Evolutionary conservation across 352 stramenopile genomes (phyloP), one percentile per base, ranked within the genome.

Genomic region (Phytophthora lateralis): DNA sequence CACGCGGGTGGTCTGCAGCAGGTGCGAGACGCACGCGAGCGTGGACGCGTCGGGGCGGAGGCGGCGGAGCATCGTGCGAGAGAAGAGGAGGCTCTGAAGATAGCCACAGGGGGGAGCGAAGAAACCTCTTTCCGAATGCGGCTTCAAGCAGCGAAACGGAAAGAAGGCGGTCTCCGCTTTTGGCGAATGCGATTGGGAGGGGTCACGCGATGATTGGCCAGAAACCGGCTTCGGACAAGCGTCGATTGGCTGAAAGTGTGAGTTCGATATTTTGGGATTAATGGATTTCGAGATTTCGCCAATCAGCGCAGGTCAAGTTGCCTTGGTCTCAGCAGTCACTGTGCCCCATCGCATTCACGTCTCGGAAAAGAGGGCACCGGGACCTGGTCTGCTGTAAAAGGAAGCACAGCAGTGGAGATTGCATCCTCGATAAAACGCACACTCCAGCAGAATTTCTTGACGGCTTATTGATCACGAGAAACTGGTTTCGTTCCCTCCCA

Each of bases 71-170:
- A 76, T 76, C 51, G 45, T n/a, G 26, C 4, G 34, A 26, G 30
- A 29, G 11, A 15, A 42, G 32, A 7, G 30, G 43, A 43, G 17
- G 20, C 32, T 41, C 9, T 38, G 20, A 42, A 38, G 39, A 34
- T 26, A 29, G 35, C 18, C 24, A 57, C 30, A 39, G n/a, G 34
- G 21, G 34, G 34, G 32, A 39, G 41, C 39, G 46, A 53, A 52
- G 50, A 29, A 24, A 21, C 51, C 60, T 62, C 60, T 63, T 66
- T 57, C 44, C 45, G 51, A 51, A 57, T 66, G 48, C 39, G 39
- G 49, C 57, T 66, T 66, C 51, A 67, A 67, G 43, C 44, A 39
- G 34, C 15, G 53, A 68, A 68, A 63, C 52, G 42, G 51, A 68
- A 56, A 68, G 38, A 48, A 56, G 27, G 29, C n/a, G 38, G 30